Conservation (phyloP, 495 filamentous ascomycete species). For the Xylaria sp. region DNA sequence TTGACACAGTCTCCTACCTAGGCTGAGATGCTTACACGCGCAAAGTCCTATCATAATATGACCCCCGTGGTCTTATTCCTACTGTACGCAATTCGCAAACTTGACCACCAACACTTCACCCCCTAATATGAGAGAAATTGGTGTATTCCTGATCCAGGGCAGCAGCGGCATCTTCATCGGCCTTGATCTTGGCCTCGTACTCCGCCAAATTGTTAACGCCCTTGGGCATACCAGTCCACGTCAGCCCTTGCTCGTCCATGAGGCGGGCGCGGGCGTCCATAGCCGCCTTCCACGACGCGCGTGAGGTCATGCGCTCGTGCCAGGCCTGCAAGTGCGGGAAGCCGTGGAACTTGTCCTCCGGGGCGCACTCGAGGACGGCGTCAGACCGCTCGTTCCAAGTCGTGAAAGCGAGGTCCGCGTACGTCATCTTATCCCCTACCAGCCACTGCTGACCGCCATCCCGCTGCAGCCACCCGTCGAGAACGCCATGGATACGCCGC, state of each 20-base stretch:
- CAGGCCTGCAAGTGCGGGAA: constrained; percentile 29
- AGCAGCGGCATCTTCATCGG: neutral
- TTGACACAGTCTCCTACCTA: too few relatives aligned
- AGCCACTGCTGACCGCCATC: constrained; percentile 44
- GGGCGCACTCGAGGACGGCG: constrained; percentile 23
- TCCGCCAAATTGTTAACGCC: constrained; percentile 31
- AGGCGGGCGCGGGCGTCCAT: constrained; percentile 30
- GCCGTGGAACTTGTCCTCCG: constrained; percentile 33
- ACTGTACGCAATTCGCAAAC: too few relatives aligned
- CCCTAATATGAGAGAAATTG: too few relatives aligned
- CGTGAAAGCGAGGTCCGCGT: constrained; percentile 45
- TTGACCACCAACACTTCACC: too few relatives aligned
- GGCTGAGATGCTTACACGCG: too few relatives aligned
- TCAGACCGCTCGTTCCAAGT: constrained; percentile 36
- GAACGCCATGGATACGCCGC: constrained; percentile 51
- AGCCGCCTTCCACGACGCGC: constrained; percentile 14
- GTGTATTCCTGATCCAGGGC: too few relatives aligned
- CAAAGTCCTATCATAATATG: too few relatives aligned
- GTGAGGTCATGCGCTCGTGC: constrained; percentile 26
- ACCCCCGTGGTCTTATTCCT: too few relatives aligned
- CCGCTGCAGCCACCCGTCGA: constrained; percentile 46
- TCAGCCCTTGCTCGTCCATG: constrained; percentile 34
- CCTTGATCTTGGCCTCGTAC: constrained; percentile 35
- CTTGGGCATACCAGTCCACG: constrained; percentile 25
- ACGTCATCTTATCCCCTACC: constrained; percentile 43